phyloP scores from a whole-genome alignment of 2,329 filamentous ascomycete genomes.

The Epichloe uncinata region DNA sequence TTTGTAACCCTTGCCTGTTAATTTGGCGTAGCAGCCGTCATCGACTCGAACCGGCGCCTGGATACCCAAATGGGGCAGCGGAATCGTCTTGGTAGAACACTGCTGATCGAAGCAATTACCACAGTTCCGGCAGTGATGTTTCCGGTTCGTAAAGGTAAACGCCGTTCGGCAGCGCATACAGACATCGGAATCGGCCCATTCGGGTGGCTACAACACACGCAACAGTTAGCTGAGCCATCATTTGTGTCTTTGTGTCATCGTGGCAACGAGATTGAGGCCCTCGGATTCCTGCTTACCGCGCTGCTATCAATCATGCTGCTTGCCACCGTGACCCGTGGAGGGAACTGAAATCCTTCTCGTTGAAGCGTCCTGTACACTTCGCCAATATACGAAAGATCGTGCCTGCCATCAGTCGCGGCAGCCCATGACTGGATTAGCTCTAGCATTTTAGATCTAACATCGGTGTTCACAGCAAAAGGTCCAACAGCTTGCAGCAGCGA shows the following conservation, averaged over 20 bases:
- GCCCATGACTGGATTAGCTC: conserved; percentile 93
- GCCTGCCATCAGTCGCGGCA: conserved; percentile 70
- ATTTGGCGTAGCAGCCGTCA: conserved; percentile 84
- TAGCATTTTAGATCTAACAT: conserved; percentile 81
- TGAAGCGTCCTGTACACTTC: conserved; percentile 78
- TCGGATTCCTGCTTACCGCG: conserved; percentile 44
- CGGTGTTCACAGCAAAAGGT: conserved; percentile 59
- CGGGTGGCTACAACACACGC: conserved; percentile 53
- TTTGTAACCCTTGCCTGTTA: conserved; percentile 54
- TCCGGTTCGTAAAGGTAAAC: conserved; percentile 96
- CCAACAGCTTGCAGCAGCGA: conserved; percentile 78
- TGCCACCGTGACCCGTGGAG: conserved; percentile 73
- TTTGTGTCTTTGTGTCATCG: not conserved
- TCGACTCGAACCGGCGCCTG: conserved; percentile 84
- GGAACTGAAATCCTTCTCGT: conserved; percentile 77
- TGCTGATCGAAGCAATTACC: conserved; percentile 95
- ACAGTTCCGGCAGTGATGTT: conserved; percentile 96
- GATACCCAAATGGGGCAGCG: conserved; percentile 87
- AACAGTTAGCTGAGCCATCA: not conserved
- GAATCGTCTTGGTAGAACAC: conserved; percentile 79
- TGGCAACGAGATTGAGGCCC: not conserved
- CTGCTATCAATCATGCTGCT: conserved; percentile 97
- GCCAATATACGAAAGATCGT: conserved; percentile 72
- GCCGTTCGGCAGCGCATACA: conserved; percentile 94
- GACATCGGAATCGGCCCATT: conserved; percentile 96